Percentiles rank a stretch among this genome's conserved stretches.
Evolutionary conservation across 352 stramenopile genomes (phyloP).

Genomic region (Albugo candida): DNA sequence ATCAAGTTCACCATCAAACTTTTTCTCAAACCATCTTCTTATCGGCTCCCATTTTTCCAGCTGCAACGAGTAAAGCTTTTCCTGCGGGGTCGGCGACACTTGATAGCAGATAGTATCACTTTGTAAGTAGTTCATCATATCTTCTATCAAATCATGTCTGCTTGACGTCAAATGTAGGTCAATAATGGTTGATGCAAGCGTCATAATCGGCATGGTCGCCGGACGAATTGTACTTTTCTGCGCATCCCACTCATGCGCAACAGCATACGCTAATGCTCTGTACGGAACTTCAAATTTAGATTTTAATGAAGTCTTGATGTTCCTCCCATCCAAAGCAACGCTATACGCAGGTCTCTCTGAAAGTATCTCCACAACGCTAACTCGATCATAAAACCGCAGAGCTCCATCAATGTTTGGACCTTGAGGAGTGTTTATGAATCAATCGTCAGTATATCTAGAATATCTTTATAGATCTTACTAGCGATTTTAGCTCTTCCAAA

Average conservation of each 20-base stretch:
- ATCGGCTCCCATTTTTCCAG: constrained; percentile 73
- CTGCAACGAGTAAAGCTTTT: constrained; percentile 61
- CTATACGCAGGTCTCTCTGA: constrained; percentile 18
- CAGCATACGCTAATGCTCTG: constrained; percentile 39
- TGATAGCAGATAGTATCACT: constrained; percentile 81
- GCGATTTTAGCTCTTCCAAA: too few species aligned
- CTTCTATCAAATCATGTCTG: constrained; percentile 31
- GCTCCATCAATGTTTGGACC: constrained; percentile 67
- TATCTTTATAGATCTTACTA: too few species aligned
- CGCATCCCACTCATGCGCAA: constrained; percentile 73
- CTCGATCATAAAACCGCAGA: constrained; percentile 68
- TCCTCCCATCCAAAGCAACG: constrained; percentile 68
- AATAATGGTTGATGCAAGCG: constrained; percentile 58
- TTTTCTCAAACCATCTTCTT: constrained; percentile 61
- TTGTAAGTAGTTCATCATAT: constrained; percentile 76
- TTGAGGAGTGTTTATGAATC: constrained; percentile 3
- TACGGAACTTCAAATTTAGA: constrained; percentile 39
- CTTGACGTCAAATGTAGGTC: constrained; percentile 41
- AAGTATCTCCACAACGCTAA: constrained; percentile 40
- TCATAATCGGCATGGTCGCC: constrained; percentile 76
- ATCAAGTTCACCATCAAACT: constrained; percentile 58
- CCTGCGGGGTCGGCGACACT: constrained; percentile 56
- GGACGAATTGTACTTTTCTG: constrained; percentile 55
- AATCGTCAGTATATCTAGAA: background rate
- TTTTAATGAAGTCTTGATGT: constrained; percentile 51